Base-by-base conservation (phyloP, 768 basidiomycete genomes). In the Boletales sp. region DNA sequence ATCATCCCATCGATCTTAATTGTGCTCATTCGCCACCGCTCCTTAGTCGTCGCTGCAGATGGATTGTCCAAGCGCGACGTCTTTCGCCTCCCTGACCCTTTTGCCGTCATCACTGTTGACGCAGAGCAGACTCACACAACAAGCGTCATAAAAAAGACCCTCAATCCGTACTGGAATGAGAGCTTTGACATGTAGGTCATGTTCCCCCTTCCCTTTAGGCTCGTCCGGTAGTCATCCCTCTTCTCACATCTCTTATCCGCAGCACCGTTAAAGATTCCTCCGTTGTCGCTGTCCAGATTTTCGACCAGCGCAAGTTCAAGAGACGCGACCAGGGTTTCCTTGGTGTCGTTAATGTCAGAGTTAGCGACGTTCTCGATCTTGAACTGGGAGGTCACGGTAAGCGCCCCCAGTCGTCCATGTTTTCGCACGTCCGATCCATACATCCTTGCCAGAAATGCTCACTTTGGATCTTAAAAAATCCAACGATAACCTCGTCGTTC, bases 231-330 rank as follows among this genome's bases (percentile, higher is more conserved):
- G 36, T 29, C 43, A 21, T 39, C 29, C 51, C 43, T 13, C 43
- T 51, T 53, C 48, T 51, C 27, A 56, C 31, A 51, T 40, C 50
- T 44, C 30, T 15, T 48, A 27, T 48, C 47, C 37, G 21, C 59
- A 97, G 94, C 58, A 90, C 82, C 45, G 95, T 97, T 65, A 95
- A 94, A 69, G 97, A 99, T 59, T 92, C 90, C n/a, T 97, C 94
- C 15, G 90, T 98, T 42, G 82, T 99, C 51, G 92, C 93, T 5
- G 94, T 98, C 1, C 97, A 99, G 72, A 97, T 98, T 61, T 98
- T 98, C 59, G 97, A 99, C 72, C 95, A 98, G 71, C 86, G 93
- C 69, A 99, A 99, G 72, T 98, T 98, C 76, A 99, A 99, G 78
- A 81, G 90, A 71, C 85, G 87, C 62, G 97, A 99, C 67, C 97